These are phyloP conservation scores for Sporothrix brunneoviolacea DNA, from an alignment of 2,329 filamentous ascomycete genomes.

Conservation along the genomic window DNA sequence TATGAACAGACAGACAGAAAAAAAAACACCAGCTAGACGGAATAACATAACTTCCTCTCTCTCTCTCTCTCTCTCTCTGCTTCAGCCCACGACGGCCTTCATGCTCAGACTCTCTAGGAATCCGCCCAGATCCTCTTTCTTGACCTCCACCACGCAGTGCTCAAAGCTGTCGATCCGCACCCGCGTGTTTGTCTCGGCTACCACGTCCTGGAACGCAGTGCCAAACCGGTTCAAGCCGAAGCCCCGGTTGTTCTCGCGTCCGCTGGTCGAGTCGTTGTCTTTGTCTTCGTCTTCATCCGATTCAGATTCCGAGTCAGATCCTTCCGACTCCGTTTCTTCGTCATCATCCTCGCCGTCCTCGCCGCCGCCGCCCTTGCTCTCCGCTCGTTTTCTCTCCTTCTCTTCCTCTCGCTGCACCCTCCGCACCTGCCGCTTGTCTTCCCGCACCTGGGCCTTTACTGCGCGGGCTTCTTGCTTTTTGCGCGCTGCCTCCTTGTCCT, in stretches of 20 bases:
- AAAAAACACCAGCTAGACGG: neutral
- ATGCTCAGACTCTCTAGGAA: conserved; percentile 90
- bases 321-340: conserved; percentile 37
- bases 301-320: conserved; percentile 31
- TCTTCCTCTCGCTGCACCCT: conserved; percentile 56
- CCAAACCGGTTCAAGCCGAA: conserved; percentile 86
- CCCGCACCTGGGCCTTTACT: conserved; percentile 55
- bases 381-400: conserved; percentile 49
- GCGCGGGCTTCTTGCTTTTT: conserved; percentile 57
- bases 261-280: conserved; percentile 37
- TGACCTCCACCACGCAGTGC: conserved; percentile 95
- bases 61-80: too few relatives aligned
- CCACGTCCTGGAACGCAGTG: conserved; percentile 90
- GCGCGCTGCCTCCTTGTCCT: conserved; percentile 55
- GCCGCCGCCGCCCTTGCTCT: conserved; percentile 20
- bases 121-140: conserved; percentile 83
- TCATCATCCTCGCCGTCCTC: neutral
- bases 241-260: conserved; percentile 29
- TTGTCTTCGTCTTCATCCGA: conserved; percentile 26
- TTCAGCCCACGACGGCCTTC: conserved; percentile 72
- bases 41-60: neutral
- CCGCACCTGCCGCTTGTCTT: conserved; percentile 51
- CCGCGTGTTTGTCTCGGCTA: conserved; percentile 80
- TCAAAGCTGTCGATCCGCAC: conserved; percentile 96
- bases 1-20: neutral